Evolutionary conservation across 2,329 filamentous ascomycete species (phyloP), one percentile per base, ranked within the genome.

Genomic region (Colletotrichum spinosum): DNA sequence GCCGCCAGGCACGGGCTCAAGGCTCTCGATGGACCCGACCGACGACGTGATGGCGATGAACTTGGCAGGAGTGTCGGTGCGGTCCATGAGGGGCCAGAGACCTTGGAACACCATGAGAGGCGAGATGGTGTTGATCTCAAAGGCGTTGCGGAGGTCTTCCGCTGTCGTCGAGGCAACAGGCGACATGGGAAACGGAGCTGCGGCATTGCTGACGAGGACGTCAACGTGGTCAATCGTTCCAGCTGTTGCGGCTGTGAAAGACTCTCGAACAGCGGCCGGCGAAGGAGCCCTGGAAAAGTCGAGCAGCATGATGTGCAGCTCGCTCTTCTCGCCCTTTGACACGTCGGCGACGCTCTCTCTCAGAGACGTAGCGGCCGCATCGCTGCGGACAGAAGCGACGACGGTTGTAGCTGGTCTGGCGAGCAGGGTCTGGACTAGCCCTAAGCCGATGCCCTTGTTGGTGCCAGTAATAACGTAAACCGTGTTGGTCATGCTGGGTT

Each of bases 401-500:
- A 79, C 70, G 2, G 74, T 86, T 70, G 88, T 86, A 69, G 86
- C 86, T 68, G 85, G 80, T 17, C 85, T 84, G 38, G 82, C 76
- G 1, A 83, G 74, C 49, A 82, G 75, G 0, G 68, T 58, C 41
- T 70, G 71, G 35, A 79, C 67, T 6, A 82, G 70, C 1, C 78
- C 79, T 8, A 74, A 69, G 3, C 80, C 80, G 8, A 82, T 73
- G 51, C 80, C 80, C 60, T 79, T 72, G 58, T 81, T 82, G 9
- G 70, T 77, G 46, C 79, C 79, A 0, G 79, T 82, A 15, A 82
- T 67, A 5, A 80, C 69, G 55, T 78, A 78, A 12, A 79, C 71
- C 6, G 72, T 75, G 38, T 71, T 75, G 2, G 25, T 13, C 59
- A 66, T 66, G 44, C 15, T 33, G 42, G 17, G 2, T 7, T 45